Conservation (phyloP, 805 yeast species). For the Kodamaea kaohsiungensis region DNA sequence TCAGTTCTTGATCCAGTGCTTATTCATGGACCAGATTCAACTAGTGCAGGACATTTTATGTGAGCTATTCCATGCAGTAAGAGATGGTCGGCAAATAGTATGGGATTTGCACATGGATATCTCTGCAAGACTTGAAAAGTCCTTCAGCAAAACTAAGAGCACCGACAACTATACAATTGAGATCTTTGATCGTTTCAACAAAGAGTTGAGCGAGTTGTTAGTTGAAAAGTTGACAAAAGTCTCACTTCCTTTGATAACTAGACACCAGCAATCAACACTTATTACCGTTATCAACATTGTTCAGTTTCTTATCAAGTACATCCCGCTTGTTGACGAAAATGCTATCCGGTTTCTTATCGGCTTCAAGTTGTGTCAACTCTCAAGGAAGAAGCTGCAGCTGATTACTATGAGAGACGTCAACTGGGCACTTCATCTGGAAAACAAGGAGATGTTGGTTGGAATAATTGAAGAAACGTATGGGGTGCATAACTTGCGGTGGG, state of each 20-base stretch:
- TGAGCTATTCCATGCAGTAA: slow-evolving; percentile 50
- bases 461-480: slow-evolving; percentile 44
- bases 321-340: slow-evolving; percentile 54
- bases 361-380: slow-evolving; percentile 58
- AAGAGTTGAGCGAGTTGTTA: slow-evolving; percentile 47
- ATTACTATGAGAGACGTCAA: slow-evolving; percentile 77
- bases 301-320: slow-evolving; percentile 49
- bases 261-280: slow-evolving; percentile 89
- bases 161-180: slow-evolving; percentile 2
- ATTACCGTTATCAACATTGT: slow-evolving; percentile 68
- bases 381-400: slow-evolving; percentile 45
- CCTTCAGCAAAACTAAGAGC: not conserved
- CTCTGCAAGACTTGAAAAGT: not conserved
- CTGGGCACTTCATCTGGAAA: slow-evolving; percentile 86
- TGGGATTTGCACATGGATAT: slow-evolving; percentile 36
- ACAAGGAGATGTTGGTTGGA: slow-evolving; percentile 64
- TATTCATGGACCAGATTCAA: slow-evolving; percentile 60
- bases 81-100: slow-evolving; percentile 33
- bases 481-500: slow-evolving; percentile 57
- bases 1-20: slow-evolving; percentile 73
- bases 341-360: slow-evolving; percentile 75
- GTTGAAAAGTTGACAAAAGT: slow-evolving; percentile 60
- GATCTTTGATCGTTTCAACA: slow-evolving; percentile 32
- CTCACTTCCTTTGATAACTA: slow-evolving; percentile 76
- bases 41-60: slow-evolving; percentile 59